Evolutionary conservation across 2,329 filamentous ascomycete species (phyloP).

Genomic region (Xylaria sp.): DNA sequence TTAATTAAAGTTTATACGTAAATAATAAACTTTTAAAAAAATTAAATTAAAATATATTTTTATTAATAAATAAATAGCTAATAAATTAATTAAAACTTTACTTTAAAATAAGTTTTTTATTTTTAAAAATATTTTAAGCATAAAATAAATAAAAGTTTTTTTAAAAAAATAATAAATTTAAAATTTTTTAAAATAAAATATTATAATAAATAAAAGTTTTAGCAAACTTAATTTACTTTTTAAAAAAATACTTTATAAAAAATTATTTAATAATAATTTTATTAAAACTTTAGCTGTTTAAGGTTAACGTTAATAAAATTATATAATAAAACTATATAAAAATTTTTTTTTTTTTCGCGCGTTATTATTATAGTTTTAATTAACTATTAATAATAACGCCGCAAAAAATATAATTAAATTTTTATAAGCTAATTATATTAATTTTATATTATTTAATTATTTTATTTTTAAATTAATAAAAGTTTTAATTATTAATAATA

Average conservation of each 20-base stretch:
- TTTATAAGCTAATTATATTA: neutral
- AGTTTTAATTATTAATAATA: neutral
- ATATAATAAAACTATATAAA: too few species aligned
- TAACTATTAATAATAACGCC: neutral
- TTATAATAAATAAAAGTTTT: too few species aligned
- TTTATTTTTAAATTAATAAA: neutral
- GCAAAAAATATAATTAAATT: neutral
- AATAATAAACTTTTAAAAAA: constrained; percentile 1
- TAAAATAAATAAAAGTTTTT: too few species aligned
- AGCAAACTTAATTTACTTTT: too few species aligned
- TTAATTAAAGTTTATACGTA: neutral
- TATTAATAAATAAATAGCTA: neutral
- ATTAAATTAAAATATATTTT: constrained; percentile 1
- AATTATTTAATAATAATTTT: too few species aligned
- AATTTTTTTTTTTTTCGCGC: neutral
- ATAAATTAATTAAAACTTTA: neutral
- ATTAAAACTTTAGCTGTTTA: too few species aligned
- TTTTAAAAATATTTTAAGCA: too few species aligned
- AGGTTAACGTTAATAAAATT: too few species aligned
- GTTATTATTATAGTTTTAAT: neutral
- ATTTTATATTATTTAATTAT: neutral
- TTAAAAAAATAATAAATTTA: too few species aligned
- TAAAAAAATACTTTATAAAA: too few species aligned
- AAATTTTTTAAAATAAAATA: too few species aligned
- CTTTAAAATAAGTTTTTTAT: too few species aligned